Base-by-base conservation (phyloP, 2,329 filamentous ascomycete genomes). In the Chalara sp. region DNA sequence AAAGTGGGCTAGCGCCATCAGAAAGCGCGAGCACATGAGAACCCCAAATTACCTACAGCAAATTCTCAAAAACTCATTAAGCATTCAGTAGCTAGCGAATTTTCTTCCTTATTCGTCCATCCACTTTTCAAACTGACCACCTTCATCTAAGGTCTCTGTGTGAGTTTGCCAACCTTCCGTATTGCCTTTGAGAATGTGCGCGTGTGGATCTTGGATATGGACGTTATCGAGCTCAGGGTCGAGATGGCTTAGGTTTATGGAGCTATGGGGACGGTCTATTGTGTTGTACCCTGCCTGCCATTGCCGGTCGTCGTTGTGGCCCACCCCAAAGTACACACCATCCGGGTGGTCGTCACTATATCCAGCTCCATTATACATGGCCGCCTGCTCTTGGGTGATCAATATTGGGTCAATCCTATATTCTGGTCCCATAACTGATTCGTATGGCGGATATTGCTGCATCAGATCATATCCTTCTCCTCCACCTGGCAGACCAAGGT, bases 401-500 rank as follows among this genome's bases (percentile, higher is more conserved):
- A 66, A 55, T 12, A 56, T 56, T 5, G 63, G 62, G 51, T 66
- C 63, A 31, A 65, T 59, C 31, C 53, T 56, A 30, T 57, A 53
- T 21, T 62, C 60, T 4, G 48, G 52, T 11, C 52, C 53, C 13
- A 42, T 41, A 30, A 47, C 45, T 5, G 41, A 29, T 32, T 58
- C 54, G 30, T 52, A 58, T 32, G 51, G 56, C n/a, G 45, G 47
- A 42, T 58, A 58, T 31, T 51, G 53, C n/a, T 58, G 32, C 56
- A 64, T 60, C 50, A 64, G 52, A 46, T 55, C 62, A n/a, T 37
- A 37, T 37, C 35, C 35, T 3, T 63, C 58, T 29, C 60, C 56
- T 13, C 70, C 69, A 32, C 68, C 62, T 6, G 63, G 64, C 49
- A 72, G 68, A 40, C 65, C 64, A 12, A 70, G 65, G 33, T 68